These are phyloP conservation scores for Blastomyces emzantsi DNA, from an alignment of 2,329 filamentous ascomycete genomes.

Conservation along the genomic window DNA sequence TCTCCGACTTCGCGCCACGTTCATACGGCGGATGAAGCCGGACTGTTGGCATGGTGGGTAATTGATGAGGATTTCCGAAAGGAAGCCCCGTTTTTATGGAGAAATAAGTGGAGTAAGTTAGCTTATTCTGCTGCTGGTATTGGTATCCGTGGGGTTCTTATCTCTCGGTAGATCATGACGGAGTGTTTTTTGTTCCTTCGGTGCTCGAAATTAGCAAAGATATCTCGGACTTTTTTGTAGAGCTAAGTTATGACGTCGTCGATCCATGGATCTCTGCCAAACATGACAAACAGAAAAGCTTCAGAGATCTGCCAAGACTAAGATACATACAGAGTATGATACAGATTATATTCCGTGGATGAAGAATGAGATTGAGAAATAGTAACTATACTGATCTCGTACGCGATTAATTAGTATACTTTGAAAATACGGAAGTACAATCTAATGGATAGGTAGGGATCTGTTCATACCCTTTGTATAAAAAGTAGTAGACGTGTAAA, in stretches of 20 bases:
- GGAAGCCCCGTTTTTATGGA: not conserved
- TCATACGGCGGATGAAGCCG: slow-evolving; percentile 27
- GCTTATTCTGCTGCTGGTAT: not conserved
- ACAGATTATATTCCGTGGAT: too few relatives aligned
- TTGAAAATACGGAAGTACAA: not conserved
- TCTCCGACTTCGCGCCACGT: slow-evolving; percentile 3
- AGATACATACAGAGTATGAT: too few relatives aligned
- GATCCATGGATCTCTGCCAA: not conserved
- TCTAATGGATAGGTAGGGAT: not conserved
- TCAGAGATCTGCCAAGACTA: not conserved
- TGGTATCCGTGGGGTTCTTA: not conserved
- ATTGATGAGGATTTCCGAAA: not conserved
- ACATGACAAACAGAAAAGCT: not conserved
- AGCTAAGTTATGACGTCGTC: too few relatives aligned
- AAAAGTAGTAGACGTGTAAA: not conserved
- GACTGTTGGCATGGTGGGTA: slow-evolving; percentile 34
- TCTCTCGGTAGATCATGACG: not conserved
- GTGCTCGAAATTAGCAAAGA: not conserved
- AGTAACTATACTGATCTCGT: too few relatives aligned
- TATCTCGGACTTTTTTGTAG: not conserved
- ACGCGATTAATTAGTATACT: not conserved
- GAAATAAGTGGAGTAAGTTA: not conserved
- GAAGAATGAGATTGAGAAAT: too few relatives aligned
- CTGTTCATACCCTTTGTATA: not conserved
- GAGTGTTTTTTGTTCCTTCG: not conserved